Evolutionary conservation across 768 basidiomycete species (phyloP).

Genomic region (Russula ochroleuca): DNA sequence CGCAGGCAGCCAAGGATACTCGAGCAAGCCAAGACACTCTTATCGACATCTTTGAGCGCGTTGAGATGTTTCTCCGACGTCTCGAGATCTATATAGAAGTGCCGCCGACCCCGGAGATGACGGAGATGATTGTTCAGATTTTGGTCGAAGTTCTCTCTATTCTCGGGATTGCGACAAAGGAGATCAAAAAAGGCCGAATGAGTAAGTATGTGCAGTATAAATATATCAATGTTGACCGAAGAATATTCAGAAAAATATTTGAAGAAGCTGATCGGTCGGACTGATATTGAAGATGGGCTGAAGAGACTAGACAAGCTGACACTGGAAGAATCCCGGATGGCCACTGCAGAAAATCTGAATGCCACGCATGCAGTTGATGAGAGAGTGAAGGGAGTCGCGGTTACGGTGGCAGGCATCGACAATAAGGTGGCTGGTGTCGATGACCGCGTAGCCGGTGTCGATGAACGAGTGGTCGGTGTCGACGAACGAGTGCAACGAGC

Average conservation of each 20-base stretch:
- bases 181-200: not conserved
- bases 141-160: not conserved
- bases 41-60: not conserved
- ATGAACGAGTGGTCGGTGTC: no score
- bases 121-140: not conserved
- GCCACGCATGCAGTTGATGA: not conserved
- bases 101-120: not conserved
- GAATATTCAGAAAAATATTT: not conserved
- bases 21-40: not conserved
- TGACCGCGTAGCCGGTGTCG: no score
- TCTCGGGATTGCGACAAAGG: not conserved
- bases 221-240: not conserved
- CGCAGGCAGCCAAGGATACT: not conserved
- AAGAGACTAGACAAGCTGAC: not conserved
- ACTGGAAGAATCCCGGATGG: not conserved
- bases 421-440: not conserved
- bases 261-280: not conserved
- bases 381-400: not conserved
- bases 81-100: not conserved
- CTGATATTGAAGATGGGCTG: not conserved
- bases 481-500: not conserved
- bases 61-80: not conserved
- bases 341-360: not conserved
- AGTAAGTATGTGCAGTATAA: not conserved
- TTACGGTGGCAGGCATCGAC: not conserved